Conservation (phyloP, 2,329 filamentous ascomycete species). For the Ascochyta lentis region DNA sequence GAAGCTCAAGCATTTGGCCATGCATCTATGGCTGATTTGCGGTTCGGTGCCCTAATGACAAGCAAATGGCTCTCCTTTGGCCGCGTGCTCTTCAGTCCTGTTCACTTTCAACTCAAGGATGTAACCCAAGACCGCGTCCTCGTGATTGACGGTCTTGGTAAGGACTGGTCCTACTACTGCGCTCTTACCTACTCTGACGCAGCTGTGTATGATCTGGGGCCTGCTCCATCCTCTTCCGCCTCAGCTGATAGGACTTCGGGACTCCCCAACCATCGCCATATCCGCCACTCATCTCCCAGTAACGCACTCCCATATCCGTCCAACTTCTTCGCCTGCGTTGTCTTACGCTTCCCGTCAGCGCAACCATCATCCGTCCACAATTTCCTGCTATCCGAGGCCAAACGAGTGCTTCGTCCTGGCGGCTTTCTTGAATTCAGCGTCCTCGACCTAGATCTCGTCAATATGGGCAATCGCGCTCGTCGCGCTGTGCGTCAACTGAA, state of each 20-base stretch:
- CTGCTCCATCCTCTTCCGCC: conserved; percentile 34
- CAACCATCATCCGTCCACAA: conserved; percentile 72
- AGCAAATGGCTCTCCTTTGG: conserved; percentile 89
- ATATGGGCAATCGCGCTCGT: conserved; percentile 77
- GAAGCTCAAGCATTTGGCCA: conserved; percentile 48
- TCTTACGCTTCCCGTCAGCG: conserved; percentile 77
- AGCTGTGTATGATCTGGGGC: conserved; percentile 74
- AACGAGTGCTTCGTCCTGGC: conserved; percentile 77
- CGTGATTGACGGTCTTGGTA: conserved; percentile 84
- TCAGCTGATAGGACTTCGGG: conserved; percentile 45
- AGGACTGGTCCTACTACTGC: conserved; percentile 88
- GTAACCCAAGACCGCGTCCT: conserved; percentile 69
- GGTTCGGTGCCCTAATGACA: conserved; percentile 81
- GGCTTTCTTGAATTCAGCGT: conserved; percentile 81
- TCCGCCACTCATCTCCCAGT: conserved; percentile 68
- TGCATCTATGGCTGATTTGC: conserved; percentile 72
- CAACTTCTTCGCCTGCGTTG: conserved; percentile 77
- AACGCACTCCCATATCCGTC: conserved; percentile 76
- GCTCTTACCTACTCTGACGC: conserved; percentile 78
- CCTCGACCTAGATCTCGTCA: conserved; percentile 80
- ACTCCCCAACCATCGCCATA: conserved; percentile 74
- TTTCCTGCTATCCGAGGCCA: conserved; percentile 75
- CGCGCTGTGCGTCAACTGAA: conserved; percentile 74
- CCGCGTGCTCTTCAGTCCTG: conserved; percentile 81
- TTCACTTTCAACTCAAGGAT: conserved; percentile 71